These are phyloP conservation scores for Lobosporangium transversale DNA, from an alignment of 192 early-diverging fungal species.

Conservation along the genomic window DNA sequence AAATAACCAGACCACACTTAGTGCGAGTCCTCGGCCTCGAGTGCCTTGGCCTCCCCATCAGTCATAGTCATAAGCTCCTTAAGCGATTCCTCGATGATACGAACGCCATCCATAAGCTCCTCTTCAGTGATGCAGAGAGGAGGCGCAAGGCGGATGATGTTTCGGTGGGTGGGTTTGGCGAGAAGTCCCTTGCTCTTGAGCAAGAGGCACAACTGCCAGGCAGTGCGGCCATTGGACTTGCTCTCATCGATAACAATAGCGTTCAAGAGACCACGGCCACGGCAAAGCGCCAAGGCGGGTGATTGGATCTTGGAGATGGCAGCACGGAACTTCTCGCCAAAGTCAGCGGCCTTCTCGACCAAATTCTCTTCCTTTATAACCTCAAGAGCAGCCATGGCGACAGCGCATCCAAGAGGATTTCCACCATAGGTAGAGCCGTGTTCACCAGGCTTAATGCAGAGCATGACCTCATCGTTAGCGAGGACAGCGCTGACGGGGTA, in stretches of 20 bases:
- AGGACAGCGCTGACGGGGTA: slow-evolving; percentile 98
- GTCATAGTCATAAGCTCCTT: slow-evolving; percentile 67
- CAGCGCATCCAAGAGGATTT: slow-evolving; percentile 94
- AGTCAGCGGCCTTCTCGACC: slow-evolving; percentile 76
- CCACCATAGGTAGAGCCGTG: slow-evolving; percentile 99
- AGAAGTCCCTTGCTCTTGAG: slow-evolving; percentile 93
- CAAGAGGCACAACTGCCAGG: slow-evolving; percentile 96
- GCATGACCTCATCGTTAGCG: slow-evolving; percentile 82
- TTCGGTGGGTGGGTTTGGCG: slow-evolving; percentile 98
- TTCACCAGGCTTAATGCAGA: slow-evolving; percentile 88
- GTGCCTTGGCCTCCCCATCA: slow-evolving; percentile 52
- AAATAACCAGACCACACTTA: slow-evolving; percentile 9
- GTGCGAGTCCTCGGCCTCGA: slow-evolving; percentile 50
- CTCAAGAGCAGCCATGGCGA: slow-evolving; percentile 93
- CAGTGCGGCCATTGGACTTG: slow-evolving; percentile 82
- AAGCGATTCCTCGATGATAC: slow-evolving; percentile 84
- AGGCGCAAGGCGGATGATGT: slow-evolving; percentile 97
- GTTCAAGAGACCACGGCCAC: slow-evolving; percentile 94
- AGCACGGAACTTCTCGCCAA: slow-evolving; percentile 88
- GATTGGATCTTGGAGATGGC: slow-evolving; percentile 78
- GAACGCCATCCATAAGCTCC: slow-evolving; percentile 82
- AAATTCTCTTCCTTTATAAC: slow-evolving; percentile 96
- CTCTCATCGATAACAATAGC: slow-evolving; percentile 94
- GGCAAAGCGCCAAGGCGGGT: slow-evolving; percentile 82
- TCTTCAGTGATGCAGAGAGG: slow-evolving; percentile 95